Percentiles rank a stretch among this genome's conserved stretches.
Conservation (phyloP, 352 stramenopile genomes). For the Saprolegnia diclina region DNA sequence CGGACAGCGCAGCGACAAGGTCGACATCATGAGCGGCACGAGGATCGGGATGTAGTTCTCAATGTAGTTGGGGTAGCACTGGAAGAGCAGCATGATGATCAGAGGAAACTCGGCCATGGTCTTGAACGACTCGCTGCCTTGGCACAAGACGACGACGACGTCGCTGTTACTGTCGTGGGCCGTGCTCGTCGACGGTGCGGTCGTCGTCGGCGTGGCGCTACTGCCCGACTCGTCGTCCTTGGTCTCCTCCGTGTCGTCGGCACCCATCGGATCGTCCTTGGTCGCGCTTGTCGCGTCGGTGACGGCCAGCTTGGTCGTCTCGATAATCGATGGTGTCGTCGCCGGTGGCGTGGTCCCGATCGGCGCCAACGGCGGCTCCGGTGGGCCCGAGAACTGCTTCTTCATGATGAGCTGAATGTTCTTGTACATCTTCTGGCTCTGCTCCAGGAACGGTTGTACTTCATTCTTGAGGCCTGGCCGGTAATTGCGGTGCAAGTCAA, state of each 20-base stretch:
- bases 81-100: conserved; percentile 98
- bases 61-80: conserved; percentile 96
- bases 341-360: conserved; percentile 8
- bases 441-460: conserved; percentile 84
- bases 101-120: conserved; percentile 96
- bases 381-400: conserved; percentile 72
- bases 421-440: conserved; percentile 89
- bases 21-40: conserved; percentile 96
- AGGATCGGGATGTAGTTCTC: conserved; percentile 93
- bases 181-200: not conserved
- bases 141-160: conserved; percentile 38
- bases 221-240: not conserved
- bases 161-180: not conserved
- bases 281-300: not conserved
- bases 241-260: not conserved
- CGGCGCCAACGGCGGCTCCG: conserved; percentile 30
- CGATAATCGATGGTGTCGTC: conserved; percentile 9
- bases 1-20: conserved; percentile 81
- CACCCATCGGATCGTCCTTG: not conserved
- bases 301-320: not conserved
- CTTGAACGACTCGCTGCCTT: conserved; percentile 89
- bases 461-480: conserved; percentile 83
- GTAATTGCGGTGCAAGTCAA: conserved; percentile 97
- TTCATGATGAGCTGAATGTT: conserved; percentile 76
- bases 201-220: conserved; percentile 20